phyloP scores from a whole-genome alignment of 1,284 basidiomycete species.

The Puccinia triticina region DNA sequence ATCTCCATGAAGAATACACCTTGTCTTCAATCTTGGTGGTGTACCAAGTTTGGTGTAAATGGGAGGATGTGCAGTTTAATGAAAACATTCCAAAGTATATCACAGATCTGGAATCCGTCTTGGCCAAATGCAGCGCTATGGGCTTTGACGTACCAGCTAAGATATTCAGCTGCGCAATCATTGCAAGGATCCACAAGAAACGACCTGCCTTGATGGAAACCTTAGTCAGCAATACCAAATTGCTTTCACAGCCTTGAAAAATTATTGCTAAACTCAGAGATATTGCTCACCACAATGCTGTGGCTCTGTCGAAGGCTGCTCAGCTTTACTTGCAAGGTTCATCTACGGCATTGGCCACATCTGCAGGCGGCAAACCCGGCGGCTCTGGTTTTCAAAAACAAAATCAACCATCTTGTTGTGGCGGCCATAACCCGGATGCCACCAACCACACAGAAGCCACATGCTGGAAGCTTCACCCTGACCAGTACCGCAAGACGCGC shows the following conservation, averaged over 20 bases:
- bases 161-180: background rate
- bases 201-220: background rate
- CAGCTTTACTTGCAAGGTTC: too few species aligned
- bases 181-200: background rate
- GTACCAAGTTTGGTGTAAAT: background rate
- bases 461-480: background rate
- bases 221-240: background rate
- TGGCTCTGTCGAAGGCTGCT: too few species aligned
- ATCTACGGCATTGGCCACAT: too few species aligned
- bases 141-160: background rate
- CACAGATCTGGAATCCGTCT: background rate
- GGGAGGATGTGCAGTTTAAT: background rate
- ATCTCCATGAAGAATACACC: background rate
- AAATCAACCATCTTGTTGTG: background rate
- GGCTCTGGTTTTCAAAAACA: background rate
- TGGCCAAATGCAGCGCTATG: background rate
- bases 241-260: background rate
- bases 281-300: background rate
- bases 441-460: background rate
- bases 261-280: slow-evolving; percentile 4
- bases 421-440: background rate
- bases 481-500: background rate
- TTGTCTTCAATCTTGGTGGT: background rate
- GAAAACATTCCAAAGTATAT: background rate
- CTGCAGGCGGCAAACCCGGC: too few species aligned